These are phyloP conservation scores for Solanum medicagineum DNA, from an alignment of 257 asterid genomes.

Conservation along the genomic window DNA sequence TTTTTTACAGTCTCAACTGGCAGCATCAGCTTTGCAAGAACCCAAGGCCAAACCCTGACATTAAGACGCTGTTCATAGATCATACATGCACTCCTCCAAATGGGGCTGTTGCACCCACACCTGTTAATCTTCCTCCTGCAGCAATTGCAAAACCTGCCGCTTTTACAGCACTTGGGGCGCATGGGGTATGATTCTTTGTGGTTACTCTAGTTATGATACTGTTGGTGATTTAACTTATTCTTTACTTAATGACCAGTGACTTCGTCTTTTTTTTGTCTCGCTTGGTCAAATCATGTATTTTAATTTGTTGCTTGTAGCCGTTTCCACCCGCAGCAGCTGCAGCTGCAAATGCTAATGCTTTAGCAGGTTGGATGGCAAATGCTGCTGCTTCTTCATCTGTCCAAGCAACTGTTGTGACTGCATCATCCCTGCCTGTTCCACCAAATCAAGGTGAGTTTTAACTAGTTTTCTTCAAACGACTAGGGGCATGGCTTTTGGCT, in stretches of 20 bases:
- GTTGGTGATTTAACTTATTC: background rate
- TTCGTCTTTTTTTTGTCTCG: background rate
- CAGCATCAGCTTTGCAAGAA: conserved; percentile 97
- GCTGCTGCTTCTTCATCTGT: conserved; percentile 95
- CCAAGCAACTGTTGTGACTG: conserved; percentile 91
- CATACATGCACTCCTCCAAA: conserved; percentile 76
- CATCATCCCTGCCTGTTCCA: conserved; percentile 79
- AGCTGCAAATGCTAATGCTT: conserved; percentile 78
- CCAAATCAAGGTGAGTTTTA: conserved; percentile 61
- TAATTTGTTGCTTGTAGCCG: conserved; percentile 40
- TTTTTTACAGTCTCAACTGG: conserved; percentile 79
- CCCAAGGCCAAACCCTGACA: conserved; percentile 95
- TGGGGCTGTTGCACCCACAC: conserved; percentile 75
- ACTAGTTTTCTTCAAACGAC: background rate
- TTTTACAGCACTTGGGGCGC: conserved; percentile 77
- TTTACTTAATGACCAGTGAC: background rate
- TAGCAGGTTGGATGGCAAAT: conserved; percentile 97
- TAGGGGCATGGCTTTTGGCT: background rate
- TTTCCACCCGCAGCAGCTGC: conserved; percentile 78
- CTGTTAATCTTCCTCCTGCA: conserved; percentile 66
- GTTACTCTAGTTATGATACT: background rate
- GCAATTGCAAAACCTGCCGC: conserved; percentile 71
- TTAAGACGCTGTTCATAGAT: conserved; percentile 81
- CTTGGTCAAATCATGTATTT: background rate
- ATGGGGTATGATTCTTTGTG: conserved; percentile 42